Evolutionary conservation across 331 rosid species (phyloP), one percentile per base, ranked within the genome.

Genomic region (Malus hybrid): DNA sequence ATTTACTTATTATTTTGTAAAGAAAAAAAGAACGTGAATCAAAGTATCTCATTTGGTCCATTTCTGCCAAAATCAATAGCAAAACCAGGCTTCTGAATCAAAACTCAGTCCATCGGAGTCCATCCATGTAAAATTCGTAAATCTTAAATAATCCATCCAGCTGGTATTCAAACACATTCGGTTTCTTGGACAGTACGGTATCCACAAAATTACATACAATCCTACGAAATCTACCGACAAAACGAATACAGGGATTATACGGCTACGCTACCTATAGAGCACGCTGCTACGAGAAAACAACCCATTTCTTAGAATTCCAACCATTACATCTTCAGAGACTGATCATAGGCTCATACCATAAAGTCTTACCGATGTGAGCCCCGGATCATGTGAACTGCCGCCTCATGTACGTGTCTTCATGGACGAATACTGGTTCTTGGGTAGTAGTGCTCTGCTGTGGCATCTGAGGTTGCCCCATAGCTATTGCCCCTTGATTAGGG

Each of bases 401-500:
- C 77, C 97, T 85, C 50, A 84, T 77, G 34, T 91, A 93, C 0
- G 98, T 94, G 84, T 91, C 98, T 82, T 94, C 96, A 4, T 88
- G 98, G 54, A 94, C 95, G 64, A 91, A 93, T 3, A 91, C 95
- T 0, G 98, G 98, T 1, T 87, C 88, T n/a, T 85, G 86, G 73
- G 77, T 67, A 13, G 56, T 72, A 20, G 42, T 72, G 29, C 34
- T 71, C 67, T 80, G 93, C 22, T 84, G 75, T 46, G 93, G 96
- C 68, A 91, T 65, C 70, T 90, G 97, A 29, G 96, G 95, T 24
- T 90, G 95, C 67, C 90, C 97, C 96, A 94, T 87, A 68, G 96
- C 97, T 75, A 93, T 88, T 68, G 78, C 79, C 22, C 86, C 87
- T 69, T 82, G 93, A 81, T 80, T 86, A 64, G 76, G 33, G 1